Conservation (phyloP, 176 grass and related monocot species). For the Oryza nivara region DNA sequence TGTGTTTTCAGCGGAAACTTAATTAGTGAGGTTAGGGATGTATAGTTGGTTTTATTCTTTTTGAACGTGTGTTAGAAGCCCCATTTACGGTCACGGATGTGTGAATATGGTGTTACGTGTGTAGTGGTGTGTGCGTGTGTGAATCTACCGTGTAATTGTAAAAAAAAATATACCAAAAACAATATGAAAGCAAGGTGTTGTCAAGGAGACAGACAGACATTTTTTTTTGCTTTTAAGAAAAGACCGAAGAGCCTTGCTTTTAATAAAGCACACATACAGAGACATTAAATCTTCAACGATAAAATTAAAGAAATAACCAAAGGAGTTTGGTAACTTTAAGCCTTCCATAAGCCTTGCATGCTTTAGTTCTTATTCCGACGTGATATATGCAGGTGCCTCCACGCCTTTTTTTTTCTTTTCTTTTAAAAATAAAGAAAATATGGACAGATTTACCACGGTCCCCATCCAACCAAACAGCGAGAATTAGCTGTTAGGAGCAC, state of each 20-base stretch:
- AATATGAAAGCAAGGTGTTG: background rate
- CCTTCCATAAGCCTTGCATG: background rate
- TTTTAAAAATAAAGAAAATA: too few species aligned
- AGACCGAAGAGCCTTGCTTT: too few species aligned
- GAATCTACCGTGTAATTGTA: too few species aligned
- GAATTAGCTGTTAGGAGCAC: background rate
- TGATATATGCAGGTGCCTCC: background rate
- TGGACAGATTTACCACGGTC: too few species aligned
- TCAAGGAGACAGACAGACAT: background rate
- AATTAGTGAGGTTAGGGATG: too few species aligned
- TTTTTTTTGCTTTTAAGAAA: background rate
- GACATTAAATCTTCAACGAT: background rate
- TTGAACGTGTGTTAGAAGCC: too few species aligned
- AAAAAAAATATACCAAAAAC: background rate
- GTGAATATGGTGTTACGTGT: too few species aligned
- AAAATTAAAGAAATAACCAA: background rate
- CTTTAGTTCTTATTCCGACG: background rate
- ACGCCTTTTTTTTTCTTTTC: background rate
- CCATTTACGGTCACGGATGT: too few species aligned
- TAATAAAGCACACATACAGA: background rate
- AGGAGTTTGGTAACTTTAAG: background rate
- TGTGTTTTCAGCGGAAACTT: too few species aligned
- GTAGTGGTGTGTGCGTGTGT: too few species aligned
- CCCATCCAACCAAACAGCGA: background rate
- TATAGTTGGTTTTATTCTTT: too few species aligned